Evolutionary conservation across 768 basidiomycete genomes (phyloP).

Genomic region (Russula foetens): DNA sequence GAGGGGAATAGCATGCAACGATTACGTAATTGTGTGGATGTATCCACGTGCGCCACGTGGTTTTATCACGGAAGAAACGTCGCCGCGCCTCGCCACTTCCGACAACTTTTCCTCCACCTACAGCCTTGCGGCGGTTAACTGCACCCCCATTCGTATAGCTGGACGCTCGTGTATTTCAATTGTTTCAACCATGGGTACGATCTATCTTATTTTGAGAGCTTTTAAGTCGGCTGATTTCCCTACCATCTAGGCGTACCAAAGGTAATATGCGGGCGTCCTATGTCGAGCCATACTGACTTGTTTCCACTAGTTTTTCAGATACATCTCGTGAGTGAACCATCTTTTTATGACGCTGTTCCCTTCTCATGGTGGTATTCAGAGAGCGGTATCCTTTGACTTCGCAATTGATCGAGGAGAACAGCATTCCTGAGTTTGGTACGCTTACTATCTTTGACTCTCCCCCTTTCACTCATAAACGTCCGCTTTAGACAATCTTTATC

Average conservation of each 20-base stretch:
- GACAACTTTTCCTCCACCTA: background rate
- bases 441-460: slow-evolving; percentile 6
- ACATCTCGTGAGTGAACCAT: slow-evolving; percentile 65
- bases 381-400: slow-evolving; percentile 98
- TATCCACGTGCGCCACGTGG: slow-evolving; percentile 6
- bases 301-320: slow-evolving; percentile 78
- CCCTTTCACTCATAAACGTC: slow-evolving; percentile 15
- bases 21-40: background rate
- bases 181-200: slow-evolving; percentile 14
- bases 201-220: background rate
- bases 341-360: background rate
- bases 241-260: slow-evolving; percentile 38
- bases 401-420: slow-evolving; percentile 95
- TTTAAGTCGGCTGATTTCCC: background rate
- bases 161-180: background rate
- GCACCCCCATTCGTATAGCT: background rate
- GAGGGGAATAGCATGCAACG: too few species aligned
- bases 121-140: background rate
- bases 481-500: slow-evolving; percentile 71
- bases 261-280: slow-evolving; percentile 24
- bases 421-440: slow-evolving; percentile 95
- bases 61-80: background rate
- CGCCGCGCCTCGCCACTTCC: background rate
- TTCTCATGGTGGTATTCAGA: slow-evolving; percentile 33
- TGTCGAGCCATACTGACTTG: background rate